Percentiles rank a stretch among this genome's conserved stretches.
These are phyloP conservation scores for Phytophthora cryptogea DNA, from an alignment of 352 stramenopile genomes.

Conservation along the genomic window DNA sequence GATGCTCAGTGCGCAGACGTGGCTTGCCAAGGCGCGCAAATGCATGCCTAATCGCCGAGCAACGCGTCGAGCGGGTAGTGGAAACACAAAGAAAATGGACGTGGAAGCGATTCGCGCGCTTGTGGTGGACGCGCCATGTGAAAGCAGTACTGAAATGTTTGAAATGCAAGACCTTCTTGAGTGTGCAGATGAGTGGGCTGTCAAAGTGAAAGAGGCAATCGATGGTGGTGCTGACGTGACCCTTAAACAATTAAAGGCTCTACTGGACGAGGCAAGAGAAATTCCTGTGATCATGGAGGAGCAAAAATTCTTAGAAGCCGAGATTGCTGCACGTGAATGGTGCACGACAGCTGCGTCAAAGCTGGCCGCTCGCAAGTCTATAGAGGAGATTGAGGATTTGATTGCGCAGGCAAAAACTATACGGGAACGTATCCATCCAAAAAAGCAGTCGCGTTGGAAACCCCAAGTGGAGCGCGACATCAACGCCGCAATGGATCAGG, in stretches of 20 bases:
- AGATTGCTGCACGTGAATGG: slow-evolving; percentile 84
- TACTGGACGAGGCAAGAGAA: slow-evolving; percentile 77
- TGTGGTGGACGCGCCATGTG: slow-evolving; percentile 85
- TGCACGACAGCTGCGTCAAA: slow-evolving; percentile 56
- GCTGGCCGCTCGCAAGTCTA: slow-evolving; percentile 57
- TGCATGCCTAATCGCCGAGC: slow-evolving; percentile 81
- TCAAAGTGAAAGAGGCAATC: slow-evolving; percentile 80
- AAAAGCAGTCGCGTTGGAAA: slow-evolving; percentile 85
- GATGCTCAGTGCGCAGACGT: slow-evolving; percentile 84
- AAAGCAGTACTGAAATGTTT: slow-evolving; percentile 86
- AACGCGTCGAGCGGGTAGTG: slow-evolving; percentile 53
- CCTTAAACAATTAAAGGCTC: slow-evolving; percentile 73
- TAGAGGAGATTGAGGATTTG: slow-evolving; percentile 69
- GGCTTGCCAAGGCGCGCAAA: slow-evolving; percentile 86
- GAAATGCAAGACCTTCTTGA: slow-evolving; percentile 91
- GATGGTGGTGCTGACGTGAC: slow-evolving; percentile 71
- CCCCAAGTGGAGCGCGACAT: slow-evolving; percentile 85
- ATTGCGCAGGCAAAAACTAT: slow-evolving; percentile 72
- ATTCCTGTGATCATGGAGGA: slow-evolving; percentile 92
- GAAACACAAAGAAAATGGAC: slow-evolving; percentile 82
- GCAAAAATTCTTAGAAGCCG: slow-evolving; percentile 73
- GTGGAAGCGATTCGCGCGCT: slow-evolving; percentile 77
- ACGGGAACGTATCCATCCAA: slow-evolving; percentile 66
- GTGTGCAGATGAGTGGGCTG: slow-evolving; percentile 84
- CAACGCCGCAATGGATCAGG: slow-evolving; percentile 62